phyloP scores from a whole-genome alignment of 1,284 basidiomycete species.

The Nidula niveotomentosa region DNA sequence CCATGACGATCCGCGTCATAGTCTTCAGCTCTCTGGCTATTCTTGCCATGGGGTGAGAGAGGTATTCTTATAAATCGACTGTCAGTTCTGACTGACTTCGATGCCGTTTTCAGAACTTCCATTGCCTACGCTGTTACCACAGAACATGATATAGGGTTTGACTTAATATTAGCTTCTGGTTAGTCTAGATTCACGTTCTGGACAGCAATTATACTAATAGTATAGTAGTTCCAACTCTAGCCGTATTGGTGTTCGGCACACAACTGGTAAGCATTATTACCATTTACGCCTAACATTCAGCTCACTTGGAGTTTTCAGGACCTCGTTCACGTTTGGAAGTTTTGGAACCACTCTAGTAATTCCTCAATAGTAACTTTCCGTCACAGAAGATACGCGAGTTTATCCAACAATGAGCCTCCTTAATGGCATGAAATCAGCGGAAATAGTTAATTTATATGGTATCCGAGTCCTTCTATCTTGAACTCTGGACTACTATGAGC shows the following conservation, averaged over 20 bases:
- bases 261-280: conserved; percentile 12
- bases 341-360: conserved; percentile 14
- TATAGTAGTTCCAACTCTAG: conserved; percentile 19
- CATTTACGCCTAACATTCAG: background rate
- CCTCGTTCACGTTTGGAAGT: conserved; percentile 18
- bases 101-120: conserved; percentile 7
- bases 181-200: conserved; percentile 1
- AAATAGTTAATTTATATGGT: too few species aligned
- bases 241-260: conserved; percentile 18
- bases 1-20: conserved; percentile 25
- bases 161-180: conserved; percentile 19
- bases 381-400: background rate
- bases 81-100: background rate
- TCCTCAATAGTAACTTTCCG: background rate
- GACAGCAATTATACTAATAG: background rate
- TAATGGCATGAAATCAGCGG: too few species aligned
- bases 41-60: conserved; percentile 15
- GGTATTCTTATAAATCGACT: background rate
- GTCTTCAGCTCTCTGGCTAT: conserved; percentile 22
- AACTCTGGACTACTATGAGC: too few species aligned
- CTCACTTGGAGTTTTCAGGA: conserved; percentile 11
- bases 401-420: background rate
- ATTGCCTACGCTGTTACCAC: conserved; percentile 14
- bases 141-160: conserved; percentile 15
- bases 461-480: too few species aligned